Conservation (phyloP, 2,329 filamentous ascomycete species). For the Botrytis pseudocinerea region DNA sequence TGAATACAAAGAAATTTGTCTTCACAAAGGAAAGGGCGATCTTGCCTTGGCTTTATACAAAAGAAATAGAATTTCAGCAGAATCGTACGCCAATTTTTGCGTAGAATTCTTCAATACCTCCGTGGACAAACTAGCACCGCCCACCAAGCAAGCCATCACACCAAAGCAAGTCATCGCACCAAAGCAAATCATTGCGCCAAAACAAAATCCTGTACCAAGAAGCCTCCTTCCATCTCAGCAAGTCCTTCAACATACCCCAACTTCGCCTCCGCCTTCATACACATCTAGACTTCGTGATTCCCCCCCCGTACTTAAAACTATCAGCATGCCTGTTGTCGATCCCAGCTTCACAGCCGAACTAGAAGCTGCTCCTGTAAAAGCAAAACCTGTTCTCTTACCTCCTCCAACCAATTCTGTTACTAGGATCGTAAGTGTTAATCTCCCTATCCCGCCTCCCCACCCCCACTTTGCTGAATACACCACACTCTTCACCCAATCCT, state of each 20-base stretch:
- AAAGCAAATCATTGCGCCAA: background rate
- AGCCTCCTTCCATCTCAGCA: background rate
- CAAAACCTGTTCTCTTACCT: background rate
- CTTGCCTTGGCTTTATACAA: background rate
- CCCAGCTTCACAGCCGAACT: background rate
- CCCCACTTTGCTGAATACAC: rapidly evolving
- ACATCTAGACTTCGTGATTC: background rate
- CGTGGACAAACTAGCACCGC: background rate
- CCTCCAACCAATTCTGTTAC: background rate
- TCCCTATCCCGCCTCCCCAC: background rate
- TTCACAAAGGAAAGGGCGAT: background rate
- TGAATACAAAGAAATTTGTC: background rate
- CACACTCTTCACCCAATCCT: background rate
- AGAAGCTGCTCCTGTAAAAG: background rate
- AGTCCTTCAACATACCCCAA: background rate
- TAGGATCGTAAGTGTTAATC: background rate
- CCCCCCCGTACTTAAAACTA: too few species aligned
- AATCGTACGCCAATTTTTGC: background rate
- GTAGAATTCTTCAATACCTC: background rate
- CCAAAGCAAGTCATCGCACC: background rate
- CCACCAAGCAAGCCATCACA: background rate
- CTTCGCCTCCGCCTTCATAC: background rate
- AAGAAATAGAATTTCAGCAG: background rate
- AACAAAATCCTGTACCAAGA: background rate
- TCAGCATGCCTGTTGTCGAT: rapidly evolving